These are phyloP conservation scores for Meredithiella fracta DNA, from an alignment of 2,329 filamentous ascomycete species.

Conservation along the genomic window DNA sequence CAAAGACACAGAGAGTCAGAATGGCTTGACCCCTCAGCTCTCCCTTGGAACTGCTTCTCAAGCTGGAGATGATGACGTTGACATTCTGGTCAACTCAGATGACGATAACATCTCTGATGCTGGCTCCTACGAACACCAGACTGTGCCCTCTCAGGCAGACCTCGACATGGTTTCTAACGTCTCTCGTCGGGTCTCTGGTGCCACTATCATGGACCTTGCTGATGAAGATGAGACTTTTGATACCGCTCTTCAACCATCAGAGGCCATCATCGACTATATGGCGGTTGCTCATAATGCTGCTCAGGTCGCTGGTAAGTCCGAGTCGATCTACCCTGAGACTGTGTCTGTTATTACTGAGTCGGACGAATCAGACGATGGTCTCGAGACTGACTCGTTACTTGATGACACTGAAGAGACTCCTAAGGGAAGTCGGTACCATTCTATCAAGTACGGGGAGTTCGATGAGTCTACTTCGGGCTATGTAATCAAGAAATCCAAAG, in stretches of 20 bases:
- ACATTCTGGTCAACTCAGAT: slow-evolving; percentile 27
- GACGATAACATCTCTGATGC: not conserved
- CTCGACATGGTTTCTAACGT: slow-evolving; percentile 6
- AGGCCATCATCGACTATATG: slow-evolving; percentile 10
- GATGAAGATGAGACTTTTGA: slow-evolving; percentile 12
- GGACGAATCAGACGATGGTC: slow-evolving; percentile 10
- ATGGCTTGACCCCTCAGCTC: slow-evolving; percentile 26
- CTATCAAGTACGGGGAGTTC: not conserved
- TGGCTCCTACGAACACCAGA: slow-evolving; percentile 8
- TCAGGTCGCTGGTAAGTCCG: not conserved
- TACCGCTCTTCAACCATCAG: slow-evolving; percentile 4
- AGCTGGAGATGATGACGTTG: slow-evolving; percentile 26
- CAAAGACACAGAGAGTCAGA: slow-evolving; percentile 37
- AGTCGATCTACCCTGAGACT: not conserved
- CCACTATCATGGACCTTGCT: slow-evolving; percentile 5
- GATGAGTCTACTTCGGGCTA: not conserved
- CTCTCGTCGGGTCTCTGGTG: slow-evolving; percentile 5
- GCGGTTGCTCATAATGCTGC: slow-evolving; percentile 8
- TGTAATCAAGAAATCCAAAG: not conserved
- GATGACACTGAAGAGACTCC: slow-evolving; percentile 7
- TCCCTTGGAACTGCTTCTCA: slow-evolving; percentile 26
- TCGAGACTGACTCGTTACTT: not conserved
- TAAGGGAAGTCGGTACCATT: not conserved
- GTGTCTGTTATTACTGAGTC: slow-evolving; percentile 4
- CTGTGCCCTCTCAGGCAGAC: slow-evolving; percentile 6